These are phyloP conservation scores for Coemansia reversa DNA, from an alignment of 192 early-diverging fungal genomes.

Conservation along the genomic window DNA sequence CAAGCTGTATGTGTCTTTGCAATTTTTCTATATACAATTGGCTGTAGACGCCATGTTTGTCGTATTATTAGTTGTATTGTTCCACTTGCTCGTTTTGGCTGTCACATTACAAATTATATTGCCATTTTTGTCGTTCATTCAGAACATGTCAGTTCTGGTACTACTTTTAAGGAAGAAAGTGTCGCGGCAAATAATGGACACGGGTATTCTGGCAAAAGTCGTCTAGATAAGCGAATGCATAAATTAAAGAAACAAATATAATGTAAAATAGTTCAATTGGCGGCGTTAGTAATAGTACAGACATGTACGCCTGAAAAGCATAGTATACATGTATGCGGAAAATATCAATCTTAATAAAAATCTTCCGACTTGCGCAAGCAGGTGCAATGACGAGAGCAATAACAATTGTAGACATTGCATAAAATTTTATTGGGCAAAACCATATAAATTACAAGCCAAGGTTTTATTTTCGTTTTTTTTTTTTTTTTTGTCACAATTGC, in stretches of 20 bases:
- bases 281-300: neutral
- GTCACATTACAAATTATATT: slow-evolving; percentile 1
- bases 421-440: neutral
- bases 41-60: neutral
- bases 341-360: neutral
- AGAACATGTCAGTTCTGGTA: slow-evolving; percentile 1
- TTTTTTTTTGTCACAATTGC: neutral
- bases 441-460: neutral
- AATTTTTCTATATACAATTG: neutral
- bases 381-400: neutral
- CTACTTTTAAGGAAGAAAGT: neutral
- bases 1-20: neutral
- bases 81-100: neutral
- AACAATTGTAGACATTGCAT: neutral
- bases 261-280: neutral
- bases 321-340: neutral
- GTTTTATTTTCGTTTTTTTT: neutral
- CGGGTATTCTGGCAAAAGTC: neutral
- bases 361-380: neutral
- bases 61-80: neutral
- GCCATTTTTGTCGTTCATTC: neutral
- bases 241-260: neutral
- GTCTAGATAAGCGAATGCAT: slow-evolving; percentile 8
- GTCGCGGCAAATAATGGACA: slow-evolving; percentile 7
- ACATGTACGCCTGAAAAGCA: neutral